phyloP scores from a whole-genome alignment of 345 rosid species.

The Lepidium sativum region DNA sequence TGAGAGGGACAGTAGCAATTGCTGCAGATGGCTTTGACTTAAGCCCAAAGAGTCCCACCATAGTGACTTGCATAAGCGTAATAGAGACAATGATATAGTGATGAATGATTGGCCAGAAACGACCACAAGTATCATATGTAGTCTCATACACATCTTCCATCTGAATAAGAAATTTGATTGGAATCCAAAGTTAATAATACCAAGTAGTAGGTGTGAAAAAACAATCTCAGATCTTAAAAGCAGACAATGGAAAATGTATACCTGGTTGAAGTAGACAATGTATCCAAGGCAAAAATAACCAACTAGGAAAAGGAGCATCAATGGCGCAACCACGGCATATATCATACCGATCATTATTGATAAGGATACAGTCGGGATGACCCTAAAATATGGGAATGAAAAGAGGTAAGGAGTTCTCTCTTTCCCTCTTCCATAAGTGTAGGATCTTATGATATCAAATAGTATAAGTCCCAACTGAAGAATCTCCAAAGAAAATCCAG shows the following conservation, averaged over 20 bases:
- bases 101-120: constrained; percentile 74
- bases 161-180: constrained; percentile 29
- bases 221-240: background rate
- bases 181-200: background rate
- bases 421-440: constrained; percentile 41
- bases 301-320: constrained; percentile 75
- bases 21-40: constrained; percentile 89
- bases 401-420: constrained; percentile 62
- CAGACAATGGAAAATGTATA: constrained; percentile 8
- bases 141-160: constrained; percentile 71
- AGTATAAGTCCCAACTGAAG: constrained; percentile 66
- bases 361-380: constrained; percentile 61
- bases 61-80: constrained; percentile 82
- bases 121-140: constrained; percentile 67
- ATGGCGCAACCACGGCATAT: constrained; percentile 73
- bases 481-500: constrained; percentile 78
- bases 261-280: constrained; percentile 78
- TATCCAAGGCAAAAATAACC: constrained; percentile 81
- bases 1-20: constrained; percentile 63
- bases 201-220: background rate
- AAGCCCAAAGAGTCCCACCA: constrained; percentile 86
- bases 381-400: constrained; percentile 64
- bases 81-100: constrained; percentile 60
- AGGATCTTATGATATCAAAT: constrained; percentile 45
- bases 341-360: constrained; percentile 75